These are phyloP conservation scores for Clonostachys rhizophaga DNA, from an alignment of 2,329 filamentous ascomycete species.

Conservation along the genomic window DNA sequence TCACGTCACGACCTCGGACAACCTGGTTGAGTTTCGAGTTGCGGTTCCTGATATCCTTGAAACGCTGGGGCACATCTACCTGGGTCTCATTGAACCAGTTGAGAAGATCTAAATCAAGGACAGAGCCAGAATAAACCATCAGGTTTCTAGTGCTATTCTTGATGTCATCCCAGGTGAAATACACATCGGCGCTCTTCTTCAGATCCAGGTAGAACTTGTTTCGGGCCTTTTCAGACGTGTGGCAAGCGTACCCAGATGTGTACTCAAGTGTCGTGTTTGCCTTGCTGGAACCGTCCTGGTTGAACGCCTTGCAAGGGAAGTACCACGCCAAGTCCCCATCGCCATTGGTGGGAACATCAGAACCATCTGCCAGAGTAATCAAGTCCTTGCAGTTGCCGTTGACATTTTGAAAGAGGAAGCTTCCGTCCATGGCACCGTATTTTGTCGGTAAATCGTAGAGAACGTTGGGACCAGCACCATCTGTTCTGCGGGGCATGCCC, in stretches of 20 bases:
- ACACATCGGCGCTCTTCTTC: constrained; percentile 74
- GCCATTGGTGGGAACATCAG: constrained; percentile 74
- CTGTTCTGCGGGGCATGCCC: constrained; percentile 59
- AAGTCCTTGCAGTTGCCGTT: constrained; percentile 94
- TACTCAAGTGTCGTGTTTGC: constrained; percentile 71
- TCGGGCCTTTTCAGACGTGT: constrained; percentile 68
- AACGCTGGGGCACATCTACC: constrained; percentile 70
- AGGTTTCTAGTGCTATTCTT: constrained; percentile 85
- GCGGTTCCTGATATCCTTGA: constrained; percentile 74
- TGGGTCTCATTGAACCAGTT: constrained; percentile 85
- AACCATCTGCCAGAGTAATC: constrained; percentile 66
- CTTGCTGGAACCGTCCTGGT: constrained; percentile 82
- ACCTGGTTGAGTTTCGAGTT: constrained; percentile 51
- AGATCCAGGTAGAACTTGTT: constrained; percentile 71
- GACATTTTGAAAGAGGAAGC: constrained; percentile 97
- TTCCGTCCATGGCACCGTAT: constrained; percentile 85
- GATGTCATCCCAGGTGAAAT: constrained; percentile 93
- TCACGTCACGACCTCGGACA: constrained; percentile 82
- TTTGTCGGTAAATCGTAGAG: constrained; percentile 81
- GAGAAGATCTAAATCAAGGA: constrained; percentile 84
- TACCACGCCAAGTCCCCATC: constrained; percentile 86
- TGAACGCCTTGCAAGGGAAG: constrained; percentile 87
- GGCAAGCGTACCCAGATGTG: constrained; percentile 85
- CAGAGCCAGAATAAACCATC: constrained; percentile 89
- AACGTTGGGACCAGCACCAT: constrained; percentile 64